A percentile compares a stretch with the other conserved stretches of the same genome.
Evolutionary conservation across 257 asterid species (phyloP).

Genomic region (Solanum pimpinellifolium): DNA sequence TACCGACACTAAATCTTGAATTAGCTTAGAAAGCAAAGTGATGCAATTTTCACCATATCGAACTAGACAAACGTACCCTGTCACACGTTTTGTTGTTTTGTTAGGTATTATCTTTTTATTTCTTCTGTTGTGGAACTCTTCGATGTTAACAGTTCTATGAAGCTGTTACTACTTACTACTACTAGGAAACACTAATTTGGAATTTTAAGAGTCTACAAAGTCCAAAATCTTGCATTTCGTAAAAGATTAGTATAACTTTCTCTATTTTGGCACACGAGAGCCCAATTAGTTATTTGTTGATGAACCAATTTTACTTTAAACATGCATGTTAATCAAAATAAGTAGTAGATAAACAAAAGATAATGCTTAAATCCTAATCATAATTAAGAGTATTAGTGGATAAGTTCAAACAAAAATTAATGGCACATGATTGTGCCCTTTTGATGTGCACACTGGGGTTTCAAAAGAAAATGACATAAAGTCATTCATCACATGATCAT

Average conservation of each 20-base stretch:
- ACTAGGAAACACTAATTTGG: neutral
- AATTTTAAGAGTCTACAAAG: neutral
- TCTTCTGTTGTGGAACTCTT: neutral
- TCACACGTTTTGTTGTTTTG: neutral
- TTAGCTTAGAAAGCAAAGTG: neutral
- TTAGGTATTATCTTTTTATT: neutral
- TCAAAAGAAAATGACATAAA: conserved; percentile 16
- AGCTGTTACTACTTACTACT: neutral
- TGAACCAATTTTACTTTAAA: neutral
- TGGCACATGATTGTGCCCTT: conserved; percentile 1
- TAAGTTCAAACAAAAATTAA: neutral
- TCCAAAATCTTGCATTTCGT: neutral
- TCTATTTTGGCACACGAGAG: neutral
- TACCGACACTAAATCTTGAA: neutral
- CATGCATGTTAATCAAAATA: neutral
- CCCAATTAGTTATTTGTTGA: neutral
- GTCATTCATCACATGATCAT: conserved; percentile 22
- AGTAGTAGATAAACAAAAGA: neutral
- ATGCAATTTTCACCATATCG: neutral
- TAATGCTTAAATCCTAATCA: neutral
- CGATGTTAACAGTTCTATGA: neutral
- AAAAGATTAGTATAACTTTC: neutral
- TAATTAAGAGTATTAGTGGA: neutral
- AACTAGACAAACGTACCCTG: neutral
- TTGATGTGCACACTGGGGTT: conserved; percentile 8